Conservation (phyloP, 805 yeast species). For the Candida peoriensis region DNA sequence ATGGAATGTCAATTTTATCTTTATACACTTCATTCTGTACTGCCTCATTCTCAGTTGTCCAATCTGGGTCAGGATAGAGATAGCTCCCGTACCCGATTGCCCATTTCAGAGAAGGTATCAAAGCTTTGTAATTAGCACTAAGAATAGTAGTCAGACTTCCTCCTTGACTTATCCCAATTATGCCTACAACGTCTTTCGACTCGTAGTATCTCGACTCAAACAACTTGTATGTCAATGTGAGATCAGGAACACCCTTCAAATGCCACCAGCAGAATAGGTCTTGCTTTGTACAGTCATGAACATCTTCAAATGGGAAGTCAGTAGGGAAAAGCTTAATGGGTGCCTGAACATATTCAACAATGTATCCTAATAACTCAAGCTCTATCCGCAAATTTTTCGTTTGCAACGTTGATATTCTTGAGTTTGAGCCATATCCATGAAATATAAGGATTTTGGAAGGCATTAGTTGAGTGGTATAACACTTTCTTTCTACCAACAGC, state of each 20-base stretch:
- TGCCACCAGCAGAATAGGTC: slow-evolving; percentile 7
- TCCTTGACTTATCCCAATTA: slow-evolving; percentile 8
- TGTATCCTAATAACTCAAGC: slow-evolving; percentile 3
- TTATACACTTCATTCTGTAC: slow-evolving; percentile 1
- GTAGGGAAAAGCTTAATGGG: slow-evolving; percentile 1
- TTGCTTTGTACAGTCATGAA: slow-evolving; percentile 1
- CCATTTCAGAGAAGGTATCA: slow-evolving; percentile 5
- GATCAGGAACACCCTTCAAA: neutral
- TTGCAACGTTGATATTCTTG: slow-evolving; percentile 1
- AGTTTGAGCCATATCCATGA: slow-evolving; percentile 6
- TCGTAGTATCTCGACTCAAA: neutral
- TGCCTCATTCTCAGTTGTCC: neutral
- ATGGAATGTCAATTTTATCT: slow-evolving; percentile 3
- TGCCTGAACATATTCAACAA: slow-evolving; percentile 2
- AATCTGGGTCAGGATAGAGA: slow-evolving; percentile 4
- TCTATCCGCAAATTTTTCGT: neutral
- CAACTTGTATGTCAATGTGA: neutral
- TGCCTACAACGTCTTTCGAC: slow-evolving; percentile 3
- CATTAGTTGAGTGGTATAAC: too few species aligned
- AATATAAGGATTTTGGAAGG: slow-evolving; percentile 2
- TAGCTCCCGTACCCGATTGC: slow-evolving; percentile 6
- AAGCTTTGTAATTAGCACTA: slow-evolving; percentile 3
- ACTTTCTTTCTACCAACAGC: too few species aligned
- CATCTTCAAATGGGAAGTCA: slow-evolving; percentile 4
- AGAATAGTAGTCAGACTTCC: slow-evolving; percentile 3